Evolutionary conservation across 225 moss, liverwort and hornwort genomes (phyloP), one percentile per base, ranked within the genome.

Genomic region (Bryoerythrophyllum caledonicum): DNA sequence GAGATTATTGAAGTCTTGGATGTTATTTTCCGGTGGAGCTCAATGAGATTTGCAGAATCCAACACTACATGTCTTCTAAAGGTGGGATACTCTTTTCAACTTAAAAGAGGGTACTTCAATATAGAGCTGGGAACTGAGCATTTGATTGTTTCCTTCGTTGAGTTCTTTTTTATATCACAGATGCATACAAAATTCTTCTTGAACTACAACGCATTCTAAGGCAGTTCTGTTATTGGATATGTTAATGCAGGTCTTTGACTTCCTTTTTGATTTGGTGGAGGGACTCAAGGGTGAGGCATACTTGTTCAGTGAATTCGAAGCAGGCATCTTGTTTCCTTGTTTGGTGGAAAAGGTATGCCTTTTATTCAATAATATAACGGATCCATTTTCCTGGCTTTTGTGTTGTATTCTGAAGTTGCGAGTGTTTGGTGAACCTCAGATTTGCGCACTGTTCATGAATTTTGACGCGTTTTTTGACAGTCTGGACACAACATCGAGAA

Each of bases 401-500:
- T 10, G 34, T 3, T 26, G 34, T 15, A 25, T 52, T 38, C 20
- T 35, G 20, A 19, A 17, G 16, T 48, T 48, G 49, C 16, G 46
- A 60, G 25, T 59, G 49, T 34, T 32, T 34, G 58, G 34, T 30
- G 67, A 32, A 76, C 13, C 58, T 30, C 27, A 43, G 57, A 21
- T 78, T 27, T 25, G 10, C n/a, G 57, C 41, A 58, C 34, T 59
- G 14, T 37, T 60, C 2, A 56, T 46, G 48, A 27, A 52, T 30
- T 51, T 23, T 82, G 48, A 62, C 27, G 54, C 26, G 49, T 44
- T 53, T 48, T 20, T 73, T 77, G 54, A 26, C 86, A 86, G 82
- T 88, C 91, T 59, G 93, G 93, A 53, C 93, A 94, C 73, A 94
- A 94, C 28, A 91, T 90, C 65, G 93, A 94, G 82, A 94, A 91